Evolutionary conservation across 2,329 filamentous ascomycete genomes (phyloP), one percentile per base, ranked within the genome.

Genomic region (Fusarium sp.): DNA sequence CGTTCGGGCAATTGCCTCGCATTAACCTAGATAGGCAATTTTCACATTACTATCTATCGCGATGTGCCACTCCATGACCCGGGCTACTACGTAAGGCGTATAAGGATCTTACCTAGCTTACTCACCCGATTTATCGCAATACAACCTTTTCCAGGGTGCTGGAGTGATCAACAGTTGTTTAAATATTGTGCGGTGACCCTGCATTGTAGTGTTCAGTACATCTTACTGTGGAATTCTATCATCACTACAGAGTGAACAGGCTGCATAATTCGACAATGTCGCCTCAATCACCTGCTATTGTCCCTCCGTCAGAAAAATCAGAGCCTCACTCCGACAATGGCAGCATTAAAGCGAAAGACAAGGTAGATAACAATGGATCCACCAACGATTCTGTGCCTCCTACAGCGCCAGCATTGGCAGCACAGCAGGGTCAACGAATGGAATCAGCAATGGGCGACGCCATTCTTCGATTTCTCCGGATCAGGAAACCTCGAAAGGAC

Each of bases 381-480:
- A 37, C 9, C 3, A 34, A 32, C 30, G 56, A 57, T 4, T 30
- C 48, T 1, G 40, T 22, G 3, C 22, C 65, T 16, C 16, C 47
- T 12, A 41, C 52, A 4, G 46, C 51, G 9, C 60, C 72, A 16
- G 75, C 72, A 10, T 57, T 80, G 41, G 76, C 76, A 9, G 66
- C 74, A 3, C 71, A 68, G 34, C 70, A 76, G 25, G 67, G 67
- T 0, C 65, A 74, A 27, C 76, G 76, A 9, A 77, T 75, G 77
- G 78, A 80, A 48, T 66, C 75, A 16, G 76, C 71, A 1, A 65
- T 80, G 6, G 78, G 78, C 6, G 75, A 80, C 68, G 74, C 73
- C 18, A 68, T 80, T 2, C 60, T 80, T 7, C 78, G 78, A 4
- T 77, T 77, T 29, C 57, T 80, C 5, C 69, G 77, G 40, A 77